A percentile compares a stretch with the other conserved stretches of the same genome.
phyloP scores from a whole-genome alignment of 129 eudicot species.

The Deinandra increscens region DNA sequence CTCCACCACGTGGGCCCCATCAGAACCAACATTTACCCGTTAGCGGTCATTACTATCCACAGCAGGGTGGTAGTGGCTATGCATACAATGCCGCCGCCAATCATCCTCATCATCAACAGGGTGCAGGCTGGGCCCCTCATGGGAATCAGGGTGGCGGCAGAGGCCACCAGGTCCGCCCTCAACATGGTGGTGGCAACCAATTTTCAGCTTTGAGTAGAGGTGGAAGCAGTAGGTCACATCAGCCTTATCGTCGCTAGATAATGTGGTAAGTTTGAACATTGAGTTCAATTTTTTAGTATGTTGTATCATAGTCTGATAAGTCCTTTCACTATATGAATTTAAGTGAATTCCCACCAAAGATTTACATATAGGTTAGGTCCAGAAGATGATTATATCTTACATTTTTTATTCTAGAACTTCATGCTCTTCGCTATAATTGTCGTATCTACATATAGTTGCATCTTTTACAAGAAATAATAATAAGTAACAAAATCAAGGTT shows the following conservation, averaged over 20 bases:
- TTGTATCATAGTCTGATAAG: slow-evolving; percentile 24
- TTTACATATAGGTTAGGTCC: slow-evolving; percentile 25
- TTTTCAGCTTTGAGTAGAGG: slow-evolving; percentile 64
- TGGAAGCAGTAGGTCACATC: slow-evolving; percentile 24
- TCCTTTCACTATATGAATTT: slow-evolving; percentile 16
- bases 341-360: background rate
- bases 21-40: slow-evolving; percentile 21
- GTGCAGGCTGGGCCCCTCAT: slow-evolving; percentile 44
- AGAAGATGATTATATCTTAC: slow-evolving; percentile 11
- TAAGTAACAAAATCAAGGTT: too few species aligned
- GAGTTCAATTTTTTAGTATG: slow-evolving; percentile 10
- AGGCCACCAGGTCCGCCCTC: slow-evolving; percentile 45
- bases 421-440: background rate
- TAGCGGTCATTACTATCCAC: slow-evolving; percentile 26
- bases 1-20: slow-evolving; percentile 35
- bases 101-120: slow-evolving; percentile 35
- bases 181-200: slow-evolving; percentile 60
- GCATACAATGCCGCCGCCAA: slow-evolving; percentile 20
- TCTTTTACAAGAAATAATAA: too few species aligned
- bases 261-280: background rate
- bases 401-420: background rate
- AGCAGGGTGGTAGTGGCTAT: slow-evolving; percentile 29
- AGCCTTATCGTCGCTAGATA: slow-evolving; percentile 42
- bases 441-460: background rate
- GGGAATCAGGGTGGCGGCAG: slow-evolving; percentile 42